Evolutionary conservation across 148 eudicot species (phyloP).

Genomic region (Cornus florida): DNA sequence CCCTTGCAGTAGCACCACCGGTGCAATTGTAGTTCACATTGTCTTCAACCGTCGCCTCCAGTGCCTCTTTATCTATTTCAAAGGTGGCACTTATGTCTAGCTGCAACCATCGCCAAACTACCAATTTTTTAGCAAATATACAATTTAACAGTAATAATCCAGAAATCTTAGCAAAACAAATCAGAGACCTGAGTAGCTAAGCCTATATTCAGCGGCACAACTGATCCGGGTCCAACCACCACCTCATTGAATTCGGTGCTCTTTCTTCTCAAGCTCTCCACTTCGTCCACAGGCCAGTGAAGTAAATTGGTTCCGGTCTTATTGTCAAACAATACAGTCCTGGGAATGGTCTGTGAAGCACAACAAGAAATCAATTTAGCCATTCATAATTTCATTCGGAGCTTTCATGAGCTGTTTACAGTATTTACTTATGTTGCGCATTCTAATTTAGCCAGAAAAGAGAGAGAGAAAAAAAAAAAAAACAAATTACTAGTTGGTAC

Average conservation of each 20-base stretch:
- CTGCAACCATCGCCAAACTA: conserved; percentile 28
- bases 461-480: too few relatives aligned
- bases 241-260: conserved; percentile 29
- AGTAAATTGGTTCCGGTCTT: too few relatives aligned
- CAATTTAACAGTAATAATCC: not conserved
- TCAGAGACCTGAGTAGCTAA: conserved; percentile 64
- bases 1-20: conserved; percentile 49
- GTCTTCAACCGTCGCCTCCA: too few relatives aligned
- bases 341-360: too few relatives aligned
- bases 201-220: conserved; percentile 51
- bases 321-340: too few relatives aligned
- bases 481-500: too few relatives aligned
- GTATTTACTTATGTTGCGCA: too few relatives aligned
- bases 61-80: conserved; percentile 49
- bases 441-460: too few relatives aligned
- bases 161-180: not conserved
- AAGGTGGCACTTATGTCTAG: conserved; percentile 75
- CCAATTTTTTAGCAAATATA: too few relatives aligned
- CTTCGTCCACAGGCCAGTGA: not conserved
- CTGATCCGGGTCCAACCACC: conserved; percentile 60
- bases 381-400: too few relatives aligned
- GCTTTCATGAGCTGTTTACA: too few relatives aligned
- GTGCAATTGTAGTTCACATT: too few relatives aligned
- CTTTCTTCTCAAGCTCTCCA: conserved; percentile 57
- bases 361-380: conserved; percentile 49